phyloP scores from a whole-genome alignment of 352 stramenopile genomes.

The Salisapilia sapeloensis region DNA sequence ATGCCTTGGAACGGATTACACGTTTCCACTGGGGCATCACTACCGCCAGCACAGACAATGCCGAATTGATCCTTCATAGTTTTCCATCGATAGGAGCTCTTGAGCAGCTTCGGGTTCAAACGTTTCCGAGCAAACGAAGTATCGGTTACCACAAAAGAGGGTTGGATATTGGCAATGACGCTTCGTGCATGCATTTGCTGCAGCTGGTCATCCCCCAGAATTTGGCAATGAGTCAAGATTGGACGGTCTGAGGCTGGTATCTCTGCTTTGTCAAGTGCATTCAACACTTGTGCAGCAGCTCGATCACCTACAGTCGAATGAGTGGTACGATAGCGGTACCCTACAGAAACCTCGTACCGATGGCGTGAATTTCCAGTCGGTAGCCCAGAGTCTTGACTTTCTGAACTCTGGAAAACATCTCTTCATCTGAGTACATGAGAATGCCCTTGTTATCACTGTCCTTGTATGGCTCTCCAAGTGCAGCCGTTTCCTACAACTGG shows the following conservation, averaged over 20 bases:
- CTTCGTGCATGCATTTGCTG: conserved; percentile 45
- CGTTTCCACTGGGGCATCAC: conserved; percentile 75
- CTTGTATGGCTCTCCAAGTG: conserved; percentile 46
- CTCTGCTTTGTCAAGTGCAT: conserved; percentile 29
- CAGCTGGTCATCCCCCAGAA: conserved; percentile 59
- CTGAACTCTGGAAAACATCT: conserved; percentile 39
- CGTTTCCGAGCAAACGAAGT: conserved; percentile 64
- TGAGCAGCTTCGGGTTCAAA: conserved; percentile 28
- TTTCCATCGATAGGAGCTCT: conserved; percentile 76
- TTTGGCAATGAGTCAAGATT: conserved; percentile 84
- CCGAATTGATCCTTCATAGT: conserved; percentile 53
- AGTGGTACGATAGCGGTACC: conserved; percentile 2
- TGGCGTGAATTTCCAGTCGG: conserved; percentile 80
- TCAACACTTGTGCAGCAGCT: conserved; percentile 54
- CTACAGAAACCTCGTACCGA: conserved; percentile 23
- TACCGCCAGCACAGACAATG: conserved; percentile 65
- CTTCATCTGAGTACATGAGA: conserved; percentile 62
- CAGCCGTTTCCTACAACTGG: conserved; percentile 54
- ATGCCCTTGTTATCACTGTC: conserved; percentile 55
- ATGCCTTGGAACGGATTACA: conserved; percentile 80
- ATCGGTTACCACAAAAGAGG: conserved; percentile 80
- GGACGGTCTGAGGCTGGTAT: conserved; percentile 33
- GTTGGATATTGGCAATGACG: conserved; percentile 79
- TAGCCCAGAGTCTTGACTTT: conserved; percentile 37
- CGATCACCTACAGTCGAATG: conserved; percentile 25